phyloP scores from a whole-genome alignment of 306 rosid species.

The Luffa aegyptiaca region DNA sequence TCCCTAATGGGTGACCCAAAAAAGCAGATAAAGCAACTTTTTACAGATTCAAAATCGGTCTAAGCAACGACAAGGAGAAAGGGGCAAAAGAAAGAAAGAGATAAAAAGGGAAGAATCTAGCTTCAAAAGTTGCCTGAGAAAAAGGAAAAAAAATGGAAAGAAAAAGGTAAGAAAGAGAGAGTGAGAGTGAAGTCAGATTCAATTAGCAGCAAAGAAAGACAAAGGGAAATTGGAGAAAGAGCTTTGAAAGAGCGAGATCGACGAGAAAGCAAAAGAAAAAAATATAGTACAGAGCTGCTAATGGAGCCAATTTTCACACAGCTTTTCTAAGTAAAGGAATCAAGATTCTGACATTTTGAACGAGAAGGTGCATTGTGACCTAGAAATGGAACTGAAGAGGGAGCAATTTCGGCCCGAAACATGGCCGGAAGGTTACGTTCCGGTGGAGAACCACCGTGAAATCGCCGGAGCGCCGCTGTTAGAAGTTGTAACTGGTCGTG shows the following conservation, averaged over 20 bases:
- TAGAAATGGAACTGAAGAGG: neutral
- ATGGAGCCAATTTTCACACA: slow-evolving; percentile 11
- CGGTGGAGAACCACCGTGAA: neutral
- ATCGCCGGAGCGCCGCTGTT: neutral
- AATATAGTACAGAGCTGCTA: neutral
- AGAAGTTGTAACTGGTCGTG: neutral
- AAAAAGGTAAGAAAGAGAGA: neutral
- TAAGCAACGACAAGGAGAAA: slow-evolving; percentile 5
- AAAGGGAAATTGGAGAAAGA: neutral
- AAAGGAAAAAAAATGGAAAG: neutral
- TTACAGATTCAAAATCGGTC: slow-evolving; percentile 5
- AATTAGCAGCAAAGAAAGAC: slow-evolving; percentile 15
- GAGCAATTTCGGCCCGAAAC: neutral
- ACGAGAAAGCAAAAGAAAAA: neutral
- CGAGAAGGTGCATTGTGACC: neutral
- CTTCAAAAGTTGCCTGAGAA: neutral
- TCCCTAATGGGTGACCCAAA: neutral
- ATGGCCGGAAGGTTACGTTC: neutral
- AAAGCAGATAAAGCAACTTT: neutral
- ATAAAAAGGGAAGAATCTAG: slow-evolving; percentile 12
- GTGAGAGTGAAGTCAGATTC: slow-evolving; percentile 23
- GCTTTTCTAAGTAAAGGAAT: slow-evolving; percentile 10
- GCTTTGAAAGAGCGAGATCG: slow-evolving; percentile 20
- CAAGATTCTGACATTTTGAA: slow-evolving; percentile 9
- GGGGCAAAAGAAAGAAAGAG: slow-evolving; percentile 8